Percentiles rank a stretch among this genome's conserved stretches.
Conservation (phyloP, 257 asterid species). For the Solanum gandarillasii region DNA sequence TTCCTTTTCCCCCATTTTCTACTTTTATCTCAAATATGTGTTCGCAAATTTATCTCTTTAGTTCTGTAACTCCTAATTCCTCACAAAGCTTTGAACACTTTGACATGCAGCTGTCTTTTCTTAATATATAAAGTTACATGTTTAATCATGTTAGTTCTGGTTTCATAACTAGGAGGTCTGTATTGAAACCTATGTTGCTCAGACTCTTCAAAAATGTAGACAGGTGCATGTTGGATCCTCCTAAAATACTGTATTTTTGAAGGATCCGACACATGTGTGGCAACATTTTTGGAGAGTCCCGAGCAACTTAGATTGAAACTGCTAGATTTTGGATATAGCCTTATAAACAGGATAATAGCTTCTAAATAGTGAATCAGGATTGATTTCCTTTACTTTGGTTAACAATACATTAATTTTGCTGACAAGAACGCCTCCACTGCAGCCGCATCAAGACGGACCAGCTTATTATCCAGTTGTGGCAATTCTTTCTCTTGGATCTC, state of each 20-base stretch:
- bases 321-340: not conserved
- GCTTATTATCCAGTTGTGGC: conserved; percentile 92
- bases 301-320: not conserved
- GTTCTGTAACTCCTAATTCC: not conserved
- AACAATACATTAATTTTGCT: conserved; percentile 2
- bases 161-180: not conserved
- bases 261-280: accelerated
- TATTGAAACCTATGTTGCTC: not conserved
- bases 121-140: not conserved
- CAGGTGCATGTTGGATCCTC: accelerated
- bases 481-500: conserved; percentile 80
- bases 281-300: not conserved
- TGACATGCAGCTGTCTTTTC: not conserved
- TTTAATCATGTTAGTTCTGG: not conserved
- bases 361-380: not conserved
- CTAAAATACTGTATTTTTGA: not conserved
- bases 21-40: not conserved
- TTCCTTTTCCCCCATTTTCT: not conserved
- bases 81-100: not conserved
- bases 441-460: conserved; percentile 98
- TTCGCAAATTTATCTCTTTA: not conserved
- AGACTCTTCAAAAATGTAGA: not conserved
- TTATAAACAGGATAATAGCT: not conserved
- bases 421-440: conserved; percentile 1
- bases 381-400: not conserved